Percentiles rank a stretch among this genome's conserved stretches.
phyloP scores from a whole-genome alignment of 176 grass and related monocot genomes.

The Oryza glaberrima region DNA sequence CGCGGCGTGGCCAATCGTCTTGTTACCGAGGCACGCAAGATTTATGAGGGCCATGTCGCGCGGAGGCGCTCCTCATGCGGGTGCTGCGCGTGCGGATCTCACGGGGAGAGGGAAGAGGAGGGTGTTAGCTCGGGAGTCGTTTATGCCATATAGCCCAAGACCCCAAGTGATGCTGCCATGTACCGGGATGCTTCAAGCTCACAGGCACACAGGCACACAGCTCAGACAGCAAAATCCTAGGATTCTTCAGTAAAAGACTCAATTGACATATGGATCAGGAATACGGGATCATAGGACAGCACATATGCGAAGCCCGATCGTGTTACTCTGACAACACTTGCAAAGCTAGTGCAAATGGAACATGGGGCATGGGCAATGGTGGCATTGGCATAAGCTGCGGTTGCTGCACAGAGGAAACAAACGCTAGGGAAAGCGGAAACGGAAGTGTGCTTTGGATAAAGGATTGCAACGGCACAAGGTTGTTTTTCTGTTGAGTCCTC shows the following conservation, averaged over 20 bases:
- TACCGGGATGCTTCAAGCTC: too few relatives aligned
- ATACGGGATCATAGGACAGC: too few relatives aligned
- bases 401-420: neutral
- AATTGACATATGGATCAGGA: too few relatives aligned
- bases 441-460: neutral
- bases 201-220: too few relatives aligned
- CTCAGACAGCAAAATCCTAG: too few relatives aligned
- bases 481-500: neutral
- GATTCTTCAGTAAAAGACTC: too few relatives aligned
- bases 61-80: constrained; percentile 35
- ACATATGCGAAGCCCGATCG: too few relatives aligned
- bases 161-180: neutral
- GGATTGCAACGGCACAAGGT: neutral
- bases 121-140: constrained; percentile 15
- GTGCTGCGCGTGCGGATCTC: constrained; percentile 24
- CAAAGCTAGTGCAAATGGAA: too few relatives aligned
- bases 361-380: neutral
- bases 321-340: too few relatives aligned
- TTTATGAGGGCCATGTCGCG: constrained; percentile 51
- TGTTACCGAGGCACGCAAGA: constrained; percentile 47
- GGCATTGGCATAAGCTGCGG: neutral
- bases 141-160: neutral
- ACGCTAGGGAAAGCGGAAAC: neutral
- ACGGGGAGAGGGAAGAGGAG: constrained; percentile 16
- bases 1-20: neutral